These are phyloP conservation scores for Malus hybrid DNA, from an alignment of 331 rosid species.

Conservation along the genomic window DNA sequence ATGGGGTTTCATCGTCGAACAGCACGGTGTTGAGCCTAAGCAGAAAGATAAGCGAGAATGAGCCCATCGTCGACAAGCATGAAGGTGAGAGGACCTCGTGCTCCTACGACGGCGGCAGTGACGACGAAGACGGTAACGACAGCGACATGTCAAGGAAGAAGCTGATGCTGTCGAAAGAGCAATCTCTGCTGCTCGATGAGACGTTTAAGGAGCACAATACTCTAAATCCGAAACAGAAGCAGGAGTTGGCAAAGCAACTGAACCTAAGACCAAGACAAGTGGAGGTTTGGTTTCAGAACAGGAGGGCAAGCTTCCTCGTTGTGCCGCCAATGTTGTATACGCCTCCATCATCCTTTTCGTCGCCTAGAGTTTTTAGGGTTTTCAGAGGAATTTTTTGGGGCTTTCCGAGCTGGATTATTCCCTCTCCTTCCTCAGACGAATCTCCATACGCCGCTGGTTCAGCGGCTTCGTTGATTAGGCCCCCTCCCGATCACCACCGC, in stretches of 20 bases:
- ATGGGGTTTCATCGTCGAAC: conserved; percentile 73
- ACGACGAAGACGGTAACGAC: conserved; percentile 41
- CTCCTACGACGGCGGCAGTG: conserved; percentile 50
- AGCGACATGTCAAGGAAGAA: conserved; percentile 60
- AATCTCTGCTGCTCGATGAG: conserved; percentile 69
- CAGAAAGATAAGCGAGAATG: conserved; percentile 76
- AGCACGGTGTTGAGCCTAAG: conserved; percentile 79
- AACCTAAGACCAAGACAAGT: conserved; percentile 83
- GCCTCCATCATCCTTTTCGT: conserved; percentile 27
- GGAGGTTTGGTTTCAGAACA: conserved; percentile 97
- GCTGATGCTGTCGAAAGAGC: conserved; percentile 81
- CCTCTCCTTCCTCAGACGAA: conserved; percentile 42
- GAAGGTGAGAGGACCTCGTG: conserved; percentile 62
- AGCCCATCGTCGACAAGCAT: conserved; percentile 42
- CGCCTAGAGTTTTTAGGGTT: conserved; percentile 41
- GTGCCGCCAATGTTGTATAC: conserved; percentile 56
- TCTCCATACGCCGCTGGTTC: conserved; percentile 79
- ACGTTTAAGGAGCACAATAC: conserved; percentile 82
- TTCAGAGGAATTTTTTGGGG: conserved; percentile 8
- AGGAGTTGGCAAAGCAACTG: conserved; percentile 71
- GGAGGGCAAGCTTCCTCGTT: conserved; percentile 53
- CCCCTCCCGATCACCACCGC: neutral
- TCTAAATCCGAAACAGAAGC: conserved; percentile 85
- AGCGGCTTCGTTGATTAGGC: conserved; percentile 72
- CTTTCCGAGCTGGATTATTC: conserved; percentile 59